Evolutionary conservation across 176 grass and related monocot species (phyloP).

Genomic region (Oryza longistaminata): DNA sequence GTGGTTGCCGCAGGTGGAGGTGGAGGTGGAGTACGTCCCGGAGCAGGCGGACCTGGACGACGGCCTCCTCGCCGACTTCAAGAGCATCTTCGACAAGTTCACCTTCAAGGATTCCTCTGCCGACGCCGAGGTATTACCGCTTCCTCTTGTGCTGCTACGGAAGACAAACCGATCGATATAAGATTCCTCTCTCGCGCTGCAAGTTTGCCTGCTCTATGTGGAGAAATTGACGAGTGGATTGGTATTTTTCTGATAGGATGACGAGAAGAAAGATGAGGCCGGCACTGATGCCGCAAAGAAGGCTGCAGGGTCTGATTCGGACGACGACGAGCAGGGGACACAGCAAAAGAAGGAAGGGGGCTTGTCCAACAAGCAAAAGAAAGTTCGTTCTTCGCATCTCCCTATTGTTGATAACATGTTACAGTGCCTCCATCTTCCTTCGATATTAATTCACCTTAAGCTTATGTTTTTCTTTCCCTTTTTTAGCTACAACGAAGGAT

Average conservation of each 20-base stretch:
- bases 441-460: background rate
- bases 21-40: constrained; percentile 89
- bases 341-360: constrained; percentile 82
- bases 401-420: background rate
- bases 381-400: constrained; percentile 33
- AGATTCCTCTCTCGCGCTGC: background rate
- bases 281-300: constrained; percentile 53
- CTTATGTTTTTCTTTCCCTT: background rate
- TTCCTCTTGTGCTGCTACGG: background rate
- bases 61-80: constrained; percentile 68
- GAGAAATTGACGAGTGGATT: background rate
- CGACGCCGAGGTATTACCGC: constrained; percentile 38
- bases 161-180: background rate
- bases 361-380: constrained; percentile 89
- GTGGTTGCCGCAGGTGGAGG: constrained; percentile 38
- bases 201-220: background rate
- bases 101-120: constrained; percentile 65
- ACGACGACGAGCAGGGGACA: constrained; percentile 65
- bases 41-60: constrained; percentile 77
- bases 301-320: constrained; percentile 55
- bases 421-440: background rate
- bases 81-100: constrained; percentile 82
- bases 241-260: constrained; percentile 41
- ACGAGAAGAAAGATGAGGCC: constrained; percentile 63
- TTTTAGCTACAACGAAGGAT: constrained; percentile 74